Evolutionary conservation across 768 basidiomycete genomes (phyloP).

Genomic region (Xerocomus brunneocitrinus): DNA sequence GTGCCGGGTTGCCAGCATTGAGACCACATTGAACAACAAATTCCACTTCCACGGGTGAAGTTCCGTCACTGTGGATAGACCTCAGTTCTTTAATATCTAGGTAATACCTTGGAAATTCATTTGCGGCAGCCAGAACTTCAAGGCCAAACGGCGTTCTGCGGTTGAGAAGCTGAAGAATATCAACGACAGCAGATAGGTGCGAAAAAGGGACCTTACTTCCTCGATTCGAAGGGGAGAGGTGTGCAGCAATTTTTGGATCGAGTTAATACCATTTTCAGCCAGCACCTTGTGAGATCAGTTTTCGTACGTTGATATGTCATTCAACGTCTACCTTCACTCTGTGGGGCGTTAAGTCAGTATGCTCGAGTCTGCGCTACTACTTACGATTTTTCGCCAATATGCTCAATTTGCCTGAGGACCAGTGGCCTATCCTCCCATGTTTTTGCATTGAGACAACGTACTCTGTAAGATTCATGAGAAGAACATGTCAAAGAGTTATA

Average conservation of each 20-base stretch:
- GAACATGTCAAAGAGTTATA: background rate
- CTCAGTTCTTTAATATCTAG: slow-evolving; percentile 47
- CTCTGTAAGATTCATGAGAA: slow-evolving; percentile 35
- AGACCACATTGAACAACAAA: slow-evolving; percentile 58
- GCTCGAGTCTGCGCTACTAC: slow-evolving; percentile 21
- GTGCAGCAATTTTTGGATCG: slow-evolving; percentile 51
- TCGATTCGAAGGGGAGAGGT: slow-evolving; percentile 63
- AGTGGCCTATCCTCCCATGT: slow-evolving; percentile 89
- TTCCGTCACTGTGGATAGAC: slow-evolving; percentile 40
- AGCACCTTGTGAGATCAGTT: slow-evolving; percentile 51
- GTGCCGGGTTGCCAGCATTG: slow-evolving; percentile 25
- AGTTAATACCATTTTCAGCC: slow-evolving; percentile 65
- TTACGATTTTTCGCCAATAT: slow-evolving; percentile 91
- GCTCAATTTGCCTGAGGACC: slow-evolving; percentile 81
- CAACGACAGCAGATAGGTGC: background rate
- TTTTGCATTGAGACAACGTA: slow-evolving; percentile 74
- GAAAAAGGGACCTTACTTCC: slow-evolving; percentile 36
- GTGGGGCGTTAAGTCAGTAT: background rate
- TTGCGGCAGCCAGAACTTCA: slow-evolving; percentile 56
- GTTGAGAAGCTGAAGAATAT: slow-evolving; percentile 55
- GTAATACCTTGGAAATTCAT: slow-evolving; percentile 63
- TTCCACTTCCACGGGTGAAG: slow-evolving; percentile 52
- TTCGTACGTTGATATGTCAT: background rate
- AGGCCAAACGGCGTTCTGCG: slow-evolving; percentile 71
- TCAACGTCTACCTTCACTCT: slow-evolving; percentile 24